Percentiles rank a stretch among this genome's conserved stretches.
These are phyloP conservation scores for Boletus subluridellus DNA, from an alignment of 1,284 basidiomycete genomes.

Conservation along the genomic window DNA sequence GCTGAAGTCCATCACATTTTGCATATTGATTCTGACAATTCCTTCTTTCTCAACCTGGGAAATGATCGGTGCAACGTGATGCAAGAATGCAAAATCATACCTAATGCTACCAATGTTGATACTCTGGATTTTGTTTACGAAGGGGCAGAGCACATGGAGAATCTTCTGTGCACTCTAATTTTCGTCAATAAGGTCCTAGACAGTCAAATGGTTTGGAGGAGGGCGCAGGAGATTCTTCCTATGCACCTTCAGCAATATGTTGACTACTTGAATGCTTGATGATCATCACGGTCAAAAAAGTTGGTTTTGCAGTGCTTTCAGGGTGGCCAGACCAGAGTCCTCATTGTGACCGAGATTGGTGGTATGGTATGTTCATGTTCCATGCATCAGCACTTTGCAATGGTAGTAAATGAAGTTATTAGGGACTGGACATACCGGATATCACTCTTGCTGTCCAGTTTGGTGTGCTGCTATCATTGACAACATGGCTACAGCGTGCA, in stretches of 20 bases:
- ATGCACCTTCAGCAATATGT: background rate
- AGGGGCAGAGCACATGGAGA: background rate
- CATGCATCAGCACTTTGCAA: no score
- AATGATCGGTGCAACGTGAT: constrained; percentile 7
- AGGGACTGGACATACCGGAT: no score
- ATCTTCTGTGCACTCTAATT: background rate
- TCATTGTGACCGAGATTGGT: background rate
- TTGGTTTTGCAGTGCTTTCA: background rate
- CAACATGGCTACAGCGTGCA: no score
- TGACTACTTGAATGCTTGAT: background rate
- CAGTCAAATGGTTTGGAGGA: background rate
- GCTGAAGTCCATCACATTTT: background rate
- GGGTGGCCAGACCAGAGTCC: background rate
- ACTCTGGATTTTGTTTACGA: background rate
- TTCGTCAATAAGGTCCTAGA: background rate
- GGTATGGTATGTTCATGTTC: background rate
- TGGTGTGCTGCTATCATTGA: no score
- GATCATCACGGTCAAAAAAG: background rate
- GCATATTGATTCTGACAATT: background rate
- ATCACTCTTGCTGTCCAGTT: no score
- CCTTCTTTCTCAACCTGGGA: constrained; percentile 10
- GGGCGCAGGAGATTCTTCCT: background rate
- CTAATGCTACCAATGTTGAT: background rate
- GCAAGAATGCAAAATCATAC: background rate
- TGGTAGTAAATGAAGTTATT: no score